Percentiles rank a stretch among this genome's conserved stretches.
Evolutionary conservation across 2,329 filamentous ascomycete genomes (phyloP).

Genomic region (Paecilomyces sp.): DNA sequence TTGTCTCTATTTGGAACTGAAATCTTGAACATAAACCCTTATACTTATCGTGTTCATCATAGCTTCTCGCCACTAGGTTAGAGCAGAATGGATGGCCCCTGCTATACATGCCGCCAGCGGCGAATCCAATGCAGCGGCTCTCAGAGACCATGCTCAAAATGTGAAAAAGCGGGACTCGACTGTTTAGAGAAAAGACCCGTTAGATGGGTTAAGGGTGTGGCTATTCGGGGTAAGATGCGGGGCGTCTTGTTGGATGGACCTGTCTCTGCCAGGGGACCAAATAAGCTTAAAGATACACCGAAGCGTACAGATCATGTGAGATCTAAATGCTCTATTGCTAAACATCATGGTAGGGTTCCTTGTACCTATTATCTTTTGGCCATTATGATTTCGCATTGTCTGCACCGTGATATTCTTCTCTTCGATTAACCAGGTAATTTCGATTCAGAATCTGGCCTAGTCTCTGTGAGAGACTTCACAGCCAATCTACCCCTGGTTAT

Average conservation of each 20-base stretch:
- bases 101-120: conserved; percentile 29
- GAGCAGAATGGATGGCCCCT: conserved; percentile 11
- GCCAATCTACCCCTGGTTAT: background rate
- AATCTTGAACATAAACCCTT: too few species aligned
- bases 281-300: background rate
- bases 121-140: conserved; percentile 28
- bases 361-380: background rate
- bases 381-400: background rate
- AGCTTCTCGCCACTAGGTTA: background rate
- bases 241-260: background rate
- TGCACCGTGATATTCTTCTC: background rate
- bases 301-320: background rate
- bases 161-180: conserved; percentile 24
- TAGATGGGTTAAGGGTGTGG: conserved; percentile 29
- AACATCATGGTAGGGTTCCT: background rate
- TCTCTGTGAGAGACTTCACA: background rate
- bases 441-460: background rate
- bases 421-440: background rate
- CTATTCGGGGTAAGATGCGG: conserved; percentile 22
- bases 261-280: background rate
- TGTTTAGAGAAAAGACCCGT: conserved; percentile 25
- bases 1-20: too few species aligned
- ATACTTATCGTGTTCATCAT: background rate
- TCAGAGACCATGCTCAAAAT: conserved; percentile 23
- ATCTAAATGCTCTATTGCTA: background rate